A percentile compares a stretch with the other conserved stretches of the same genome.
Conservation (phyloP, 2,329 filamentous ascomycete genomes). For the Plenodomus tracheiphilus region DNA sequence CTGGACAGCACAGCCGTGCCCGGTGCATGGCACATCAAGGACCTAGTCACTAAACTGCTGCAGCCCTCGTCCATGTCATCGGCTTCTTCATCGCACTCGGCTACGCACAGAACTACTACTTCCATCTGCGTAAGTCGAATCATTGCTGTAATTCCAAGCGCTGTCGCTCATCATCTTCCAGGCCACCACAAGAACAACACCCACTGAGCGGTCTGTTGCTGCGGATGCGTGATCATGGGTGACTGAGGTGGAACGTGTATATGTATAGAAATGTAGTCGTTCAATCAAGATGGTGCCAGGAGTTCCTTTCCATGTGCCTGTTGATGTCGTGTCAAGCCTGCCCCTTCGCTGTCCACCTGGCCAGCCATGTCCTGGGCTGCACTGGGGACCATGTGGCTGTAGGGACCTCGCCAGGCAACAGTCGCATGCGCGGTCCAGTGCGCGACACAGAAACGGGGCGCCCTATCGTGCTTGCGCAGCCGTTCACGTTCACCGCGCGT, state of each 20-base stretch:
- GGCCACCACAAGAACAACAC: slow-evolving; percentile 99
- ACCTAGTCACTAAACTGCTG: slow-evolving; percentile 20
- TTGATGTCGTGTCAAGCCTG: slow-evolving; percentile 1
- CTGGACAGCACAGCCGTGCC: background rate
- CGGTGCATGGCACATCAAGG: background rate
- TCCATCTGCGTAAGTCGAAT: slow-evolving; percentile 86
- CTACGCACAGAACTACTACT: slow-evolving; percentile 99
- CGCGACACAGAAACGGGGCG: too few relatives aligned
- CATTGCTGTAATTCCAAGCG: slow-evolving; percentile 7
- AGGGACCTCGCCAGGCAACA: background rate
- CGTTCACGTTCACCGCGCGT: slow-evolving; percentile 1
- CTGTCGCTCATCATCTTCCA: slow-evolving; percentile 47
- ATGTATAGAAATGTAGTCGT: slow-evolving; percentile 44
- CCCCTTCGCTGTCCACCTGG: slow-evolving; percentile 1
- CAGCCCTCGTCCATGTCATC: slow-evolving; percentile 88
- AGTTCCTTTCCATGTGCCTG: background rate
- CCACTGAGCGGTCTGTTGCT: slow-evolving; percentile 65
- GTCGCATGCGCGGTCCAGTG: background rate
- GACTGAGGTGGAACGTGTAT: slow-evolving; percentile 36
- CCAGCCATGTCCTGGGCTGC: too few relatives aligned
- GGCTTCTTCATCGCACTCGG: slow-evolving; percentile 76
- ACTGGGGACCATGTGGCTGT: background rate
- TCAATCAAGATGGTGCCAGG: slow-evolving; percentile 36
- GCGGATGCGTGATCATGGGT: slow-evolving; percentile 6
- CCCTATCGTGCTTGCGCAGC: background rate